Percentiles rank a stretch among this genome's conserved stretches.
These are phyloP conservation scores for Camelina laxa DNA, from an alignment of 345 rosid species.

Conservation along the genomic window DNA sequence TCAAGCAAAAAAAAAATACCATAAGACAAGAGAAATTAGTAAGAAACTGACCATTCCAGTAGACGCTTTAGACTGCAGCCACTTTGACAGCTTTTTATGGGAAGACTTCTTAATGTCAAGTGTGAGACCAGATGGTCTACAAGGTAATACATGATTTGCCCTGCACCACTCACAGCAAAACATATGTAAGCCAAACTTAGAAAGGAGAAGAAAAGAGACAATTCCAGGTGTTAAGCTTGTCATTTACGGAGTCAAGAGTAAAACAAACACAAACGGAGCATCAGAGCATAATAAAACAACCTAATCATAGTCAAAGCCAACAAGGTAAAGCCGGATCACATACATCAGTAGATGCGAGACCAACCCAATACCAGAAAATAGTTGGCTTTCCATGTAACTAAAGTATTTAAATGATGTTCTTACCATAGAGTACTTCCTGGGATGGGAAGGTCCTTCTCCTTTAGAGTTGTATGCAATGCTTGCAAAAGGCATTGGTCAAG, in stretches of 20 bases:
- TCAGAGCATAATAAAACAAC: not conserved
- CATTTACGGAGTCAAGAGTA: not conserved
- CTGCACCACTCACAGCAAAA: constrained; percentile 51
- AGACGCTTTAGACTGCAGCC: constrained; percentile 90
- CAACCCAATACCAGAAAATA: constrained; percentile 1
- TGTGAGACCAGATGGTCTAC: constrained; percentile 80
- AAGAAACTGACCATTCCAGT: constrained; percentile 65
- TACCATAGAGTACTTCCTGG: constrained; percentile 98
- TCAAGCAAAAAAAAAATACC: constrained; percentile 2
- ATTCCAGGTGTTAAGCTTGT: not conserved
- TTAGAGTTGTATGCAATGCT: constrained; percentile 82
- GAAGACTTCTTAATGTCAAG: constrained; percentile 94
- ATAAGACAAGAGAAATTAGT: not conserved
- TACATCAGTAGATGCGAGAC: not conserved
- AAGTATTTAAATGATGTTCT: constrained; percentile 29
- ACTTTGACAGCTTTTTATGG: constrained; percentile 88
- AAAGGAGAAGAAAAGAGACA: constrained; percentile 1
- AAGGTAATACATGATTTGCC: constrained; percentile 87
- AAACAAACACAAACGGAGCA: not conserved
- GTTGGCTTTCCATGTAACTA: not conserved
- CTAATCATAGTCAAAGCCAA: not conserved
- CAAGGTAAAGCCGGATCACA: not conserved
- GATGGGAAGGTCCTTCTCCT: constrained; percentile 92
- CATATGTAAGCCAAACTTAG: constrained; percentile 20
- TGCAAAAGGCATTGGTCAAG: constrained; percentile 93